Base-by-base conservation (phyloP, 192 early-diverging fungal species). In the Mortierella alpina region DNA sequence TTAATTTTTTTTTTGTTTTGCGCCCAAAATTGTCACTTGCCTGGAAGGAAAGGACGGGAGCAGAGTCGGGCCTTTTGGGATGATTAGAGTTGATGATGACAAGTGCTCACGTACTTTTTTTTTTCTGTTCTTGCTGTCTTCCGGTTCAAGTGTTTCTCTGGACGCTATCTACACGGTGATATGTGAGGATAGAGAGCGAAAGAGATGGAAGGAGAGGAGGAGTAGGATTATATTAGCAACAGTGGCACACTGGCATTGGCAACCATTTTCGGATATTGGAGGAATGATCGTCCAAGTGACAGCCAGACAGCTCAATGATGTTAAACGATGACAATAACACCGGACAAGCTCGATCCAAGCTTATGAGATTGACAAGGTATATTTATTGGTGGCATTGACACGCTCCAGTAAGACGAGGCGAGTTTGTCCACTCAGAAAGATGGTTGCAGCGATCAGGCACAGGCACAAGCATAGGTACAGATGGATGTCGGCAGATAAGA, bases 71-170 rank as follows among this genome's bases (percentile, higher is more conserved):
- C 59, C 63, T 67, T 74, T 61, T 75, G 66, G 58, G 51, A 55
- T 31, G 72, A 66, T 61, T 75, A 75, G 59, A 63, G 73, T 75
- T 75, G 66, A 63, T 75, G 59, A 75, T 67, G 73, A 61, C 52
- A 68, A 55, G 45, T 53, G 59, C 73, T 63, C 65, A 42, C 57
- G 65, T 54, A 23, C 56, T 67, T 75, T 73, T 60, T 45, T 56
- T 55, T 71, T 55, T 63, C 40, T 59, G 45, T 60, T 49, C 12
- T 66, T 44, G 31, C 31, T 31, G 31, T 31, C 31, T 31, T 31
- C 31, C 31, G 31, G 31, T 31, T 31, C n/a, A 45, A 55, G 7
- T 23, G 56, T 47, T 68, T 15, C 18, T 70, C 48, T 40, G 59
- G 53, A 49, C 53, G 52, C 52, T 45, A 63, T 23, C 31, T 64